Base-by-base conservation (phyloP, 805 yeast genomes). In the Wickerhamomyces strasburgensis region DNA sequence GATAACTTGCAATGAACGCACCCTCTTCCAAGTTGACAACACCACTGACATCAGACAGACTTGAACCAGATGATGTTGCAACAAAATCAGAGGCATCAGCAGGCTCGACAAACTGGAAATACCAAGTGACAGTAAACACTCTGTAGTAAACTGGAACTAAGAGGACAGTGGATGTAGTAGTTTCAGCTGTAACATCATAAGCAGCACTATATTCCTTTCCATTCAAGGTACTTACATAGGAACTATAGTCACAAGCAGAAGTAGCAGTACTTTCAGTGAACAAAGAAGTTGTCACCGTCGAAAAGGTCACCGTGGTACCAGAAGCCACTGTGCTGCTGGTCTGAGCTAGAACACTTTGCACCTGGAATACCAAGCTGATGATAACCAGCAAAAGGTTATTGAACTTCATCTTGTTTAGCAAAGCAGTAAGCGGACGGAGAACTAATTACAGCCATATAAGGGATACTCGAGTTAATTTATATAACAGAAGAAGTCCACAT, bases 21-120 rank as follows among this genome's bases (percentile, higher is more conserved):
- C 48, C 48, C 11, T 40, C 38, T 14, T 46, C 42, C 28, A 48
- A 35, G 40, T 48, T 48, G 11, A 42, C 50, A 11, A 13, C 19
- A 31, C 46, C 52, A 6, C 16, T 14, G 10, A 35, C 9, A 17
- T 31, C 31, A 5, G 29, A 5, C 14, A 40, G 10, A n/a, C 31
- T 27, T 13, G 33, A 11, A 27, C 47, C 52, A 15, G 28, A 39
- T 10, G 28, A 26, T 31, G 26, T 19, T 9, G 35, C 37, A 13
- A 15, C 27, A 35, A 47, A 47, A 14, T 30, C 38, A 23, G 35
- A 25, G 15, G 48, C 51, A 33, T 33, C 26, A 4, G 38, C 21
- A 3, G 37, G 14, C 10, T 43, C 39, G 19, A 23, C 11, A 31
- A 46, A 43, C 6, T 30, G 13, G 31, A 44, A 44, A 37, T 33